These are phyloP conservation scores for Claviceps maximensis DNA, from an alignment of 2,329 filamentous ascomycete species.

Conservation along the genomic window DNA sequence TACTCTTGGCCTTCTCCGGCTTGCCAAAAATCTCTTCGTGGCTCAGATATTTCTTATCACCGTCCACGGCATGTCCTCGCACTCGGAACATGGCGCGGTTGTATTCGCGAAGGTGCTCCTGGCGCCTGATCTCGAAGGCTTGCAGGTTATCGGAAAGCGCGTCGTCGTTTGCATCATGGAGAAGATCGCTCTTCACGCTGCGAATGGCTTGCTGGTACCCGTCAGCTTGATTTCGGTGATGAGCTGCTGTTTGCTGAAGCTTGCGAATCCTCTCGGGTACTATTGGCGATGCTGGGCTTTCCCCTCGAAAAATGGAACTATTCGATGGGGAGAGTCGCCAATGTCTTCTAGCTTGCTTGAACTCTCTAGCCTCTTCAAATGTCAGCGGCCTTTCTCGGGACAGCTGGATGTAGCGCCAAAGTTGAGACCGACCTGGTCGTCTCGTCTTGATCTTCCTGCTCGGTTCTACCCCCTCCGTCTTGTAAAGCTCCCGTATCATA, in stretches of 20 bases:
- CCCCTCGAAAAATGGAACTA: constrained; percentile 13
- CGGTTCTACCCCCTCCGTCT: constrained; percentile 16
- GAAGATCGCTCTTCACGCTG: constrained; percentile 12
- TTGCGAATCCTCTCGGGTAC: constrained; percentile 13
- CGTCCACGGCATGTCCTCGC: constrained; percentile 14
- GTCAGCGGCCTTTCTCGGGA: constrained; percentile 19
- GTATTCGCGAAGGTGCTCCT: constrained; percentile 15
- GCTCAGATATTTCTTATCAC: constrained; percentile 17
- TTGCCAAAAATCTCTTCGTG: constrained; percentile 17
- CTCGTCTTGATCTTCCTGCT: constrained; percentile 16
- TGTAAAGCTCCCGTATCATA: constrained; percentile 23
- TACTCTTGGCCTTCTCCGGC: constrained; percentile 9
- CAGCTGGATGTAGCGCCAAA: constrained; percentile 19
- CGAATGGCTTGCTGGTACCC: constrained; percentile 13
- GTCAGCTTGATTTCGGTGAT: constrained; percentile 19
- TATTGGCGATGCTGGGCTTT: constrained; percentile 7
- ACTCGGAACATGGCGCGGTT: constrained; percentile 15
- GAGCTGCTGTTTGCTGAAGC: constrained; percentile 16
- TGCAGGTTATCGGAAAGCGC: constrained; percentile 3
- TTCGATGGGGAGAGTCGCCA: constrained; percentile 18
- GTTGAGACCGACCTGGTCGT: constrained; percentile 20
- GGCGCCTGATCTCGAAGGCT: constrained; percentile 13
- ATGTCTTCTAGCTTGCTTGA: constrained; percentile 21
- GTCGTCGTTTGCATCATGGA: constrained; percentile 1
- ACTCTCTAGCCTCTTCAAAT: constrained; percentile 19